Percentiles rank a stretch among this genome's conserved stretches.
phyloP scores from a whole-genome alignment of 179 eudicot species.

The Nepenthes alata region DNA sequence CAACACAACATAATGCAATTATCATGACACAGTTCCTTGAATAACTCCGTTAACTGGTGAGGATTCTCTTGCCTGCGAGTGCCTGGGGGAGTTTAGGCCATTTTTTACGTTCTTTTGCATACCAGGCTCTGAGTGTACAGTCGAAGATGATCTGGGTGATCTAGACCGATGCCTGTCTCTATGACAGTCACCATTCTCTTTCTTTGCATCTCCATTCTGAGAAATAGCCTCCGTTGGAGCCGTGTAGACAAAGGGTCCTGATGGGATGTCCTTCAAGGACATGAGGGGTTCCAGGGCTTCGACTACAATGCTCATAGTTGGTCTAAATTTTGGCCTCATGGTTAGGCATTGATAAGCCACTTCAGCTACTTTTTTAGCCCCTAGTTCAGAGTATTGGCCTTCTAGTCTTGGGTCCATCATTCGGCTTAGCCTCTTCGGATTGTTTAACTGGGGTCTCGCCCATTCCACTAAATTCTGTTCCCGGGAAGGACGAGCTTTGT shows the following conservation, averaged over 20 bases:
- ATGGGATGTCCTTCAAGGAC: conserved; percentile 24
- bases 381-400: conserved; percentile 25
- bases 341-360: conserved; percentile 45
- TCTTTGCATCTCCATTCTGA: conserved; percentile 14
- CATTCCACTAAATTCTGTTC: conserved; percentile 47
- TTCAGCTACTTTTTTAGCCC: conserved; percentile 32
- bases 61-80: conserved; percentile 32
- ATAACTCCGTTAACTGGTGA: neutral
- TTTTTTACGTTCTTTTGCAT: conserved; percentile 24
- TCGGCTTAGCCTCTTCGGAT: conserved; percentile 24
- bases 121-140: conserved; percentile 26
- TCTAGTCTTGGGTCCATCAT: conserved; percentile 41
- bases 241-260: conserved; percentile 57
- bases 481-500: conserved; percentile 26
- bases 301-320: conserved; percentile 31
- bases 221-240: conserved; percentile 23
- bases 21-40: too few species aligned
- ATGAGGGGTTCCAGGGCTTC: conserved; percentile 28
- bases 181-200: conserved; percentile 14
- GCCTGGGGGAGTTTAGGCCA: conserved; percentile 29
- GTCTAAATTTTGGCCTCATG: conserved; percentile 32
- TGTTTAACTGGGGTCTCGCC: conserved; percentile 36
- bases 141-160: conserved; percentile 36
- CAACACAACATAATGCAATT: too few species aligned
- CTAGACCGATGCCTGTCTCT: conserved; percentile 13